These are phyloP conservation scores for Sclerotiophoma versabilis DNA, from an alignment of 2,329 filamentous ascomycete genomes.

Conservation along the genomic window DNA sequence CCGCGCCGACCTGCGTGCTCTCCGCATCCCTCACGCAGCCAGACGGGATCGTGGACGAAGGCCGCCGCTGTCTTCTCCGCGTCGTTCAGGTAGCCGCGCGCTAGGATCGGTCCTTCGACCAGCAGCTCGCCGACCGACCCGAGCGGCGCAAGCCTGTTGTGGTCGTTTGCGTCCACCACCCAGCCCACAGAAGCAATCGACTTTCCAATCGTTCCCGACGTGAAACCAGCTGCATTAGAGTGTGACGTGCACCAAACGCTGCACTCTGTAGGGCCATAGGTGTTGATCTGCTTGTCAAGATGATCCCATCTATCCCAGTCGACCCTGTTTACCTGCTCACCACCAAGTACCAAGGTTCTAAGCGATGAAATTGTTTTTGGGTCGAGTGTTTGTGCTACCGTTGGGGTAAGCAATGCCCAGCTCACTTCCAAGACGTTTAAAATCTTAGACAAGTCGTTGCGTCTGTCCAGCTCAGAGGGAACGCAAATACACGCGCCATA, in stretches of 20 bases:
- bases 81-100: slow-evolving; percentile 31
- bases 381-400: too few relatives aligned
- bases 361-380: slow-evolving; percentile 29
- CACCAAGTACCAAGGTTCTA: slow-evolving; percentile 50
- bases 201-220: background rate
- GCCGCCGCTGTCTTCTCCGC: slow-evolving; percentile 22
- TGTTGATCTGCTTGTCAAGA: slow-evolving; percentile 13
- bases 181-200: slow-evolving; percentile 38
- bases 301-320: slow-evolving; percentile 18
- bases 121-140: slow-evolving; percentile 56
- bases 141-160: slow-evolving; percentile 24
- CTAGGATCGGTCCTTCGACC: slow-evolving; percentile 60
- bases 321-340: slow-evolving; percentile 51
- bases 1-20: too few relatives aligned
- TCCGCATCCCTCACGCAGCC: too few relatives aligned
- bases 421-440: too few relatives aligned
- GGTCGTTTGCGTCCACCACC: slow-evolving; percentile 33
- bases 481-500: slow-evolving; percentile 59
- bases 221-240: too few relatives aligned
- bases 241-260: slow-evolving; percentile 40
- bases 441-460: too few relatives aligned
- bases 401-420: slow-evolving; percentile 30
- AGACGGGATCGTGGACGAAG: slow-evolving; percentile 21
- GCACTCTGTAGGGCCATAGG: slow-evolving; percentile 22
- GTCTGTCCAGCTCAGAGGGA: slow-evolving; percentile 43